A percentile compares a stretch with the other conserved stretches of the same genome.
phyloP scores from a whole-genome alignment of 192 early-diverging fungal genomes.

The Geranomyces michiganensis region DNA sequence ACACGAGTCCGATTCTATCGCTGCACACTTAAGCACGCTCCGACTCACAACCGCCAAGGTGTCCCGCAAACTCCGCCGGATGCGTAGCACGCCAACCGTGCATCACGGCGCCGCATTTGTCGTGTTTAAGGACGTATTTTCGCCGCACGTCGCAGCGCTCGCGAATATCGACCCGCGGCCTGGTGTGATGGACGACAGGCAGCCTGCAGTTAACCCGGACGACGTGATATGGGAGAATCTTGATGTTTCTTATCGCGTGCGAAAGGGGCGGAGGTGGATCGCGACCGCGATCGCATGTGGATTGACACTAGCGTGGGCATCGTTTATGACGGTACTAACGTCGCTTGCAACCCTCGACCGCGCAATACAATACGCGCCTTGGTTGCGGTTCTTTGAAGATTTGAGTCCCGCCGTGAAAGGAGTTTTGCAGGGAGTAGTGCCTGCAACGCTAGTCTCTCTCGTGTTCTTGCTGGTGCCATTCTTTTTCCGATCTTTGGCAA shows the following conservation, averaged over 20 bases:
- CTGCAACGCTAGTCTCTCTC: constrained; percentile 67
- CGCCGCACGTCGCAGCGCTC: constrained; percentile 79
- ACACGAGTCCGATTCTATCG: constrained; percentile 15
- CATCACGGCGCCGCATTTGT: constrained; percentile 76
- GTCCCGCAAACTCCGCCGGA: constrained; percentile 44
- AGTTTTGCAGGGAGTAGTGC: constrained; percentile 77
- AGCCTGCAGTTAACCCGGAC: constrained; percentile 65
- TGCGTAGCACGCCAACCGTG: constrained; percentile 42
- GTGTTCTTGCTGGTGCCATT: constrained; percentile 72
- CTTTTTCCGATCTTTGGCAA: constrained; percentile 62
- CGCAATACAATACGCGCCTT: constrained; percentile 47
- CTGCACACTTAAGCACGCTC: neutral
- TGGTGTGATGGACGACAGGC: constrained; percentile 65
- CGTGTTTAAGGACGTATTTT: constrained; percentile 73
- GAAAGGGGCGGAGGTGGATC: constrained; percentile 59
- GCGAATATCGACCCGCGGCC: constrained; percentile 63
- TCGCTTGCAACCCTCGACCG: constrained; percentile 21
- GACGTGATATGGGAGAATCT: constrained; percentile 87
- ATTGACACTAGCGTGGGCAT: constrained; percentile 75
- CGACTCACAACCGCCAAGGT: neutral
- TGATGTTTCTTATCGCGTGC: constrained; percentile 52
- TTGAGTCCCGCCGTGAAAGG: constrained; percentile 47
- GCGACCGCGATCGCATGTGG: constrained; percentile 54
- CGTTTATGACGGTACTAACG: constrained; percentile 29
- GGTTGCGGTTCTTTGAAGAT: constrained; percentile 47